Evolutionary conservation across 768 basidiomycete species (phyloP).

Genomic region (Xerocomellus chrysenteron): DNA sequence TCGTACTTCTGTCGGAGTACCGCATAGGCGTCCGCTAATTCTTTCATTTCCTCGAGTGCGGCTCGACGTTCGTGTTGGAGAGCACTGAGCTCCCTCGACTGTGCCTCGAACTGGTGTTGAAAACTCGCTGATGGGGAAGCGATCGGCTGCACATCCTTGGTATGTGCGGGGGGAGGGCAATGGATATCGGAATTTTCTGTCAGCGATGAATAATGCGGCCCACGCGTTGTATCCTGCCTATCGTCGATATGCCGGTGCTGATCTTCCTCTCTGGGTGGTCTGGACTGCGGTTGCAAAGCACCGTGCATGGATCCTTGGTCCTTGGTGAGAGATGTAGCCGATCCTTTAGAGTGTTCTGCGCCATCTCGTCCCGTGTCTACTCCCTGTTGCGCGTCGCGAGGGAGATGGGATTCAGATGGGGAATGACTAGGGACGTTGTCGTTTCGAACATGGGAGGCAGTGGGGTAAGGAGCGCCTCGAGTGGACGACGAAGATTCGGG

Average conservation of each 20-base stretch:
- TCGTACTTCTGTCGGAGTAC: constrained; percentile 7
- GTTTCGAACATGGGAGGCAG: neutral
- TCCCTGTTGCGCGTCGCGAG: neutral
- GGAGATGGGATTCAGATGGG: neutral
- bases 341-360: neutral
- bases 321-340: neutral
- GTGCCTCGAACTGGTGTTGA: constrained; percentile 1
- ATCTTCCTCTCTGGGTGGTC: neutral
- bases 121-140: neutral
- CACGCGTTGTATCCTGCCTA: neutral
- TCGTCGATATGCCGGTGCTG: neutral
- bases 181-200: neutral
- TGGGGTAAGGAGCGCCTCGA: neutral
- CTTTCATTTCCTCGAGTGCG: constrained; percentile 7
- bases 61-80: constrained; percentile 2
- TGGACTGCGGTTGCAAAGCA: neutral
- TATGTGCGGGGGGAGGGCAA: neutral
- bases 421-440: neutral
- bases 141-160: neutral
- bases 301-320: neutral
- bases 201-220: too few relatives aligned
- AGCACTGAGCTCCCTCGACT: constrained; percentile 3
- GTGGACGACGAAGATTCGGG: neutral
- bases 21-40: neutral
- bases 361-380: neutral